phyloP scores from a whole-genome alignment of 345 rosid species.

The Excoecaria agallocha region DNA sequence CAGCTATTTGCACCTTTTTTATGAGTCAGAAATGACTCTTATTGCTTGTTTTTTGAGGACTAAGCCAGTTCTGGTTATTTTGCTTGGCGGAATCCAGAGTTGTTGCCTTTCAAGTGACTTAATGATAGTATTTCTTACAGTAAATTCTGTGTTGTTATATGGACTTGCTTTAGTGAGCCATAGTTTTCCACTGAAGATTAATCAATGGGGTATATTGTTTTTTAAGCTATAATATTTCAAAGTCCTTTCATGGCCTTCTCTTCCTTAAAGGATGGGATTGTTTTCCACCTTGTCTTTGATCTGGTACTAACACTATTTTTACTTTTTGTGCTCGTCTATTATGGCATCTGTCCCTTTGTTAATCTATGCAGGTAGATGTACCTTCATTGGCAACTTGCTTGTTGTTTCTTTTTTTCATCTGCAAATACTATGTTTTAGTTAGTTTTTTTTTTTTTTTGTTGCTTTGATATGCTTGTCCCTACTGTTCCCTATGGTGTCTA shows the following conservation, averaged over 20 bases:
- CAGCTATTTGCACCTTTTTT: background rate
- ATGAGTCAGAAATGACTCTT: background rate
- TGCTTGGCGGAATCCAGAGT: background rate
- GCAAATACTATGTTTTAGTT: too few relatives aligned
- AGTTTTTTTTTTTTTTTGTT: background rate
- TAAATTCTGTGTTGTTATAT: background rate
- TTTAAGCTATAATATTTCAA: background rate
- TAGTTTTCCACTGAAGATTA: background rate
- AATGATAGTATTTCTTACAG: background rate
- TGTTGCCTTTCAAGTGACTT: background rate
- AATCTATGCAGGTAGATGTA: background rate
- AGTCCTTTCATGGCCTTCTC: background rate
- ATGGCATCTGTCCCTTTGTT: background rate
- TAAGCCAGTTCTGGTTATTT: background rate
- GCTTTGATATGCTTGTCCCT: background rate
- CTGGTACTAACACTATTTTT: background rate
- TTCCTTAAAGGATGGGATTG: background rate
- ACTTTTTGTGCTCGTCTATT: background rate
- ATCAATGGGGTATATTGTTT: background rate
- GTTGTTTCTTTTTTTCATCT: background rate
- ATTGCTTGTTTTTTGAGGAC: background rate
- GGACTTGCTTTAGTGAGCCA: background rate
- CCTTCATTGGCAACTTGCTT: background rate
- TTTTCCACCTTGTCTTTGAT: background rate
- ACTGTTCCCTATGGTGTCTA: conserved; percentile 1